Evolutionary conservation across 2,329 filamentous ascomycete species (phyloP).

Genomic region (Fusarium chuoi): DNA sequence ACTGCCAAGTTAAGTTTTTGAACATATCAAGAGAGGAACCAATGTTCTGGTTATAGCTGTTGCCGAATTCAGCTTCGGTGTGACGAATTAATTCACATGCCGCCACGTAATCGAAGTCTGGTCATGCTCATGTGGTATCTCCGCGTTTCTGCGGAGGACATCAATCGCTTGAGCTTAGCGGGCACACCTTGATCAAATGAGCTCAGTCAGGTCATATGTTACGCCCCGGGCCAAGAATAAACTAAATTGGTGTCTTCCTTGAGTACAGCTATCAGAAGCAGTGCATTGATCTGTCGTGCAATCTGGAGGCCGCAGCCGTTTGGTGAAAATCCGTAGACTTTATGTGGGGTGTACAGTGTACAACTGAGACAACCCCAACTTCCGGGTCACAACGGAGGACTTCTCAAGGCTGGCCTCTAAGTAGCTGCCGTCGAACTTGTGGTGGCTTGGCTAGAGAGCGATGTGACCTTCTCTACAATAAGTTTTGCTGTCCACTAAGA

Average conservation of each 20-base stretch:
- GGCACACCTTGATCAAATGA: not conserved
- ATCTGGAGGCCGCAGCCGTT: not conserved
- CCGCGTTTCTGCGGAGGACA: not conserved
- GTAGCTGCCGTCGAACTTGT: not conserved
- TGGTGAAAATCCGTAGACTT: not conserved
- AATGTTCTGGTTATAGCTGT: accelerated
- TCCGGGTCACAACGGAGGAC: not conserved
- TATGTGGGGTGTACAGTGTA: not conserved
- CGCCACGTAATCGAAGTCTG: not conserved
- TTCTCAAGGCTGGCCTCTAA: not conserved
- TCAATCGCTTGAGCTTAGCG: accelerated
- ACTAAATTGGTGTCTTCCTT: accelerated
- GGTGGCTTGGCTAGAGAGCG: not conserved
- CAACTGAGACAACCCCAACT: accelerated
- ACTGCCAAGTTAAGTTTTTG: no score
- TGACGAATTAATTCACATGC: not conserved
- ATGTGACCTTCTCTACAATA: not conserved
- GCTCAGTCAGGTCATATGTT: not conserved
- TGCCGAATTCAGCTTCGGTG: accelerated
- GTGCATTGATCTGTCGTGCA: not conserved
- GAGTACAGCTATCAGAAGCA: accelerated
- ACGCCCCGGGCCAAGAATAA: not conserved
- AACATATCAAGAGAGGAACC: no score
- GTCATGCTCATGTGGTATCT: not conserved
- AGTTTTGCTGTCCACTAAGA: accelerated